These are phyloP conservation scores for Apiospora rasikravindrae DNA, from an alignment of 2,329 filamentous ascomycete species.

Conservation along the genomic window DNA sequence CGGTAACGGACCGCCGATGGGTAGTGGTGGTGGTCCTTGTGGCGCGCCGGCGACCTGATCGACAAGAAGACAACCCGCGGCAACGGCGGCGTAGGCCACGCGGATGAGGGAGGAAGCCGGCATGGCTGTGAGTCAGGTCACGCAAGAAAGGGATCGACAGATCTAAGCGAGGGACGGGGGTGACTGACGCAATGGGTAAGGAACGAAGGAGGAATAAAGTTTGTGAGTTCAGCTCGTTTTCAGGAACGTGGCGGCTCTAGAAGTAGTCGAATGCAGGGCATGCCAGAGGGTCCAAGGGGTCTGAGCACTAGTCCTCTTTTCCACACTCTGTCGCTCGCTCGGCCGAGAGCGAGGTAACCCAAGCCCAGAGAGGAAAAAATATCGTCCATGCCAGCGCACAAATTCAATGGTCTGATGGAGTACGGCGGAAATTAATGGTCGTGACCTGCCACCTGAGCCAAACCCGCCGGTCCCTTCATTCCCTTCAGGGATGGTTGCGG, in stretches of 20 bases:
- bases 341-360: background rate
- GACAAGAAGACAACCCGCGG: background rate
- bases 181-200: background rate
- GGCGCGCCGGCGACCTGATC: background rate
- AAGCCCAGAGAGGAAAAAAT: background rate
- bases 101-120: background rate
- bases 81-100: background rate
- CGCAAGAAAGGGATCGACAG: background rate
- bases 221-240: background rate
- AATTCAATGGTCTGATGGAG: background rate
- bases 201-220: background rate
- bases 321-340: background rate
- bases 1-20: background rate
- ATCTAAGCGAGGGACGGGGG: background rate
- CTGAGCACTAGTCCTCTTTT: background rate
- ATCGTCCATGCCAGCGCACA: background rate
- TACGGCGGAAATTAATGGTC: background rate
- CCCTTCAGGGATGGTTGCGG: background rate
- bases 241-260: background rate
- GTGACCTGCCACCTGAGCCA: background rate
- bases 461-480: background rate
- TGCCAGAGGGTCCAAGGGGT: background rate
- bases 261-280: constrained; percentile 8
- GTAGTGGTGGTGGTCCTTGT: background rate
- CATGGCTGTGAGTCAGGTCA: background rate